Evolutionary conservation across 441 rosid species (phyloP), one percentile per base, ranked within the genome.

Genomic region (Adansonia rubrostipa): DNA sequence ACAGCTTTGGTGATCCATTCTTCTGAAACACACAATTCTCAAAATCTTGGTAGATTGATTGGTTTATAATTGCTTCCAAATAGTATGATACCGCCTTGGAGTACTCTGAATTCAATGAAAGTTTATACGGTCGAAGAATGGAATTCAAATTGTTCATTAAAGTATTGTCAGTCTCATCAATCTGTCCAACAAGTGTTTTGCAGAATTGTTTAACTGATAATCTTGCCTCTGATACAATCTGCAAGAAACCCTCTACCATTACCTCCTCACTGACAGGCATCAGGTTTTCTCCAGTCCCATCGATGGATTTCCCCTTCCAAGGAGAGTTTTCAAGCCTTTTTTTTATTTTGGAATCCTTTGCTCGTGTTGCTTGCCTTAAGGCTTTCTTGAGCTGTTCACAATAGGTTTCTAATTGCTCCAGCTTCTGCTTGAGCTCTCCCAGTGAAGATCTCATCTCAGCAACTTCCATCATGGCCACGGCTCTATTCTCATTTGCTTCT

Each of bases 141-240:
- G 80, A 69, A 81, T 93, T 91, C 84, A 93, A 74, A 77, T 83
- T 89, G 58, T 91, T 86, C 78, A 82, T 83, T n/a, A 90, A 83
- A 62, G 88, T 83, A 0, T 76, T 60, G 75, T 96, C 99, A 10
- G 93, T 78, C 80, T 93, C 98, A 1, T 92, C 94, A 0, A 95
- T 87, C 82, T 95, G 94, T n/a, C 85, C 80, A 0, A 91, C 77
- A 42, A 94, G 87, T 20, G 91, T 87, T 79, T 92, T 93, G 87
- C 94, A 90, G 86, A 96, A 94, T 24, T 94, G 97, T 47, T 92
- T 96, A 72, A 94, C 90, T 0, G 99, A 96, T 58, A 92, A 79
- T 86, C 97, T 92, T 74, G 99, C 89, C 85, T 96, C 99, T 0
- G 98, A 92, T 73, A 92, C 99, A 19, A 93, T 88, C 87, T 96